phyloP scores from a whole-genome alignment of 345 rosid genomes.

The Viola odorata region DNA sequence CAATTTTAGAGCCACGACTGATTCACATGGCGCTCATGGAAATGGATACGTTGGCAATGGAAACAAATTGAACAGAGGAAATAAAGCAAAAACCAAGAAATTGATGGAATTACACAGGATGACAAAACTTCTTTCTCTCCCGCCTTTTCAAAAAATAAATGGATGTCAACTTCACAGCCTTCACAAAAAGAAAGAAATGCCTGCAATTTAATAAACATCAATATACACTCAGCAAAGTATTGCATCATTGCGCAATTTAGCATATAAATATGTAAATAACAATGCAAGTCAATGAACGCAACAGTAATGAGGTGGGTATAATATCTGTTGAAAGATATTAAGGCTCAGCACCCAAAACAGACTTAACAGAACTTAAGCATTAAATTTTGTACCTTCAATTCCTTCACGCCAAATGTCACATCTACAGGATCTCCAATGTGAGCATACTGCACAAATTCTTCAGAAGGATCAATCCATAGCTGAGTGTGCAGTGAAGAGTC shows the following conservation, averaged over 20 bases:
- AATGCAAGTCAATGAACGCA: not conserved
- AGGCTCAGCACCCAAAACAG: not conserved
- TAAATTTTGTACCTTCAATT: slow-evolving; percentile 54
- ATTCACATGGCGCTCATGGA: too few species aligned
- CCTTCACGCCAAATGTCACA: slow-evolving; percentile 84
- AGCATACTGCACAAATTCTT: slow-evolving; percentile 81
- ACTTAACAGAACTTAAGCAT: not conserved
- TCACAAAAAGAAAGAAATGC: slow-evolving; percentile 90
- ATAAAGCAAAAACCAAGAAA: not conserved
- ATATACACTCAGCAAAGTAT: not conserved
- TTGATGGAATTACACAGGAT: not conserved
- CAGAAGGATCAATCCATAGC: slow-evolving; percentile 92
- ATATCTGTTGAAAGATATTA: not conserved
- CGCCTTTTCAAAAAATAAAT: slow-evolving; percentile 71
- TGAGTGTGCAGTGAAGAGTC: slow-evolving; percentile 78
- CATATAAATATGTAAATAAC: not conserved
- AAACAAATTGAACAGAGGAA: slow-evolving; percentile 5
- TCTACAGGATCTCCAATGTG: slow-evolving; percentile 84
- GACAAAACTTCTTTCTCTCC: slow-evolving; percentile 69
- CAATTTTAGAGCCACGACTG: too few species aligned
- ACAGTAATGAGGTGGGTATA: not conserved
- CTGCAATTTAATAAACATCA: slow-evolving; percentile 29
- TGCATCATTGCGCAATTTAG: not conserved
- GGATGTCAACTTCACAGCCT: slow-evolving; percentile 86
- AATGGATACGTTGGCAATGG: not conserved